Base-by-base conservation (phyloP, 2,329 filamentous ascomycete genomes). In the Sordariomycetes sp. region DNA sequence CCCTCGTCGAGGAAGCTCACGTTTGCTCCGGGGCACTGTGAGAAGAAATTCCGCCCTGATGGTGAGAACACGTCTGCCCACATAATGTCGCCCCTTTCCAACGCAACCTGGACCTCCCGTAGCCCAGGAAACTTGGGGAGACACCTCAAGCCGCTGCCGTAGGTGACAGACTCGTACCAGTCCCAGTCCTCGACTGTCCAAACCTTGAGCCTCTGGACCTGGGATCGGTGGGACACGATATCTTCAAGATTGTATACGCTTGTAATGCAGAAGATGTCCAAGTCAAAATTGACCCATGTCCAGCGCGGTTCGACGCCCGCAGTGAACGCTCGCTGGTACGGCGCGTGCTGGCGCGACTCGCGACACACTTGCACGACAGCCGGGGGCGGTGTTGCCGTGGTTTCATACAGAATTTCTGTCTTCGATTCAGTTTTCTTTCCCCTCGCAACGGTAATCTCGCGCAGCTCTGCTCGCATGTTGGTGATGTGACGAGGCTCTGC, bases 211-310 rank as follows among this genome's bases (percentile, higher is more conserved):
- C 37, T 29, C 26, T 36, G 37, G 21, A 39, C 21, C 15, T 39
- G 30, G 15, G 23, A 19, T 19, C 34, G 37, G 17, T 33, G 30
- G 7, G 37, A 36, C 21, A 21, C 30, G 18, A 39, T 29, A 24
- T 30, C 21, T 8, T 3, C 4, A 11, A 39, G 9, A n/a, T n/a
- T n/a, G n/a, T n/a, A n/a, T n/a, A n/a, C n/a, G n/a, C n/a, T n/a
- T n/a, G n/a, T 21, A 20, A 36, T 31, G 37, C 23, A 39, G 34
- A 39, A 39, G 18, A 34, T 17, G 30, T 36, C 37, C 14, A 33
- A 30, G 14, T 33, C 33, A 39, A 39, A 39, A 26, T 39, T 39
- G 29, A 39, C 33, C 37, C 37, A 39, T 16, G 37, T 33, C 37
- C 37, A 39, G 27, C 34, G 37, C 20, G 37, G 37, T 19, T 39